Evolutionary conservation across 164 flowering plant genomes (phyloP).

Genomic region (Aristolochia californica): DNA sequence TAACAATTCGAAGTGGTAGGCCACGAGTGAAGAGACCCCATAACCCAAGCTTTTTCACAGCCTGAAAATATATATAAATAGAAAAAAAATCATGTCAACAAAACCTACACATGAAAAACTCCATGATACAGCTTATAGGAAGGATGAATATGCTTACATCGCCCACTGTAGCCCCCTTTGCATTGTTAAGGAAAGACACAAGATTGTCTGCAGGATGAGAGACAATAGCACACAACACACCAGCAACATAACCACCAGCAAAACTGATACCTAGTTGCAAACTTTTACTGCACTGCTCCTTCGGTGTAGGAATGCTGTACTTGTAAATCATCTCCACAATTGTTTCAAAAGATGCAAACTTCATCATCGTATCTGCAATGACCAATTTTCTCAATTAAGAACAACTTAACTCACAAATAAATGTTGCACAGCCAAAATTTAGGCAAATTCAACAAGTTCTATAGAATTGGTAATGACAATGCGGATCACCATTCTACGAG

Average conservation of each 20-base stretch:
- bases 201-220: constrained; percentile 95
- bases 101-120: too few relatives aligned
- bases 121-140: background rate
- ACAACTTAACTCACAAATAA: too few relatives aligned
- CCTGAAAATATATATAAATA: too few relatives aligned
- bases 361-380: constrained; percentile 87
- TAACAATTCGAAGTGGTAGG: constrained; percentile 83
- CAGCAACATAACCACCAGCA: constrained; percentile 84
- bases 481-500: too few relatives aligned
- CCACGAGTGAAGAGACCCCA: constrained; percentile 90
- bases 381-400: background rate
- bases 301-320: constrained; percentile 59
- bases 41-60: constrained; percentile 63
- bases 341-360: constrained; percentile 83
- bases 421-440: too few relatives aligned
- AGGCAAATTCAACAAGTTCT: too few relatives aligned
- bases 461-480: too few relatives aligned
- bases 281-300: constrained; percentile 58
- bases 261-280: constrained; percentile 82
- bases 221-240: constrained; percentile 69
- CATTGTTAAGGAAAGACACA: constrained; percentile 88
- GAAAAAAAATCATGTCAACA: background rate
- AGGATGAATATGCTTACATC: constrained; percentile 49
- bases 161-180: constrained; percentile 79
- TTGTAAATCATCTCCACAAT: constrained; percentile 71